Evolutionary conservation across 257 asterid genomes (phyloP).

Genomic region (Scutellaria baicalensis): DNA sequence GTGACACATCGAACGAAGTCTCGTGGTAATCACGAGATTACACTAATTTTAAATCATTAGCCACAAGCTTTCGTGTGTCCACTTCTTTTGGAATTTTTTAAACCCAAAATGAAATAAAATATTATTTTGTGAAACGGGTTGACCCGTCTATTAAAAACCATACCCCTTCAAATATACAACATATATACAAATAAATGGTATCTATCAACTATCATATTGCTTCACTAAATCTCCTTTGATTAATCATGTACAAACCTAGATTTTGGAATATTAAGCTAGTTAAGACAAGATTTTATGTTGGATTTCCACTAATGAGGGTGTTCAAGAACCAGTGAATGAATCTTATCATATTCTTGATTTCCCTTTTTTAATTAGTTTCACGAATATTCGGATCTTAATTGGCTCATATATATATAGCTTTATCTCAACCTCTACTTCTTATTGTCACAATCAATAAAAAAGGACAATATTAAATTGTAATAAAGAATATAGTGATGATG

Average conservation of each 20-base stretch:
- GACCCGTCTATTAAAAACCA: too few species aligned
- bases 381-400: neutral
- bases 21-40: slow-evolving; percentile 7
- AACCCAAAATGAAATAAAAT: neutral
- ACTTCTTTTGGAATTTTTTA: neutral
- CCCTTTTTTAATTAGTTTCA: neutral
- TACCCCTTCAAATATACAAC: neutral
- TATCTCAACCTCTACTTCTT: neutral
- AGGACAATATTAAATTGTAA: neutral
- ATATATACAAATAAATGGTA: neutral
- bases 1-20: neutral
- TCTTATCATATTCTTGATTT: neutral
- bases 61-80: slow-evolving; percentile 14
- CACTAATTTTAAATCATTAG: neutral
- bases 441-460: neutral
- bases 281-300: neutral
- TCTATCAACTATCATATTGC: neutral
- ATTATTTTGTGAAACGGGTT: too few species aligned
- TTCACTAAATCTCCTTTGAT: neutral
- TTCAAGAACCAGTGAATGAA: neutral
- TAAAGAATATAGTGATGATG: neutral
- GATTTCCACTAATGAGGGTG: neutral
- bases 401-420: neutral
- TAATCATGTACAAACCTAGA: too few species aligned
- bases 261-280: neutral